phyloP scores from a whole-genome alignment of 148 eudicot genomes.

The Vaccinium darrowii region DNA sequence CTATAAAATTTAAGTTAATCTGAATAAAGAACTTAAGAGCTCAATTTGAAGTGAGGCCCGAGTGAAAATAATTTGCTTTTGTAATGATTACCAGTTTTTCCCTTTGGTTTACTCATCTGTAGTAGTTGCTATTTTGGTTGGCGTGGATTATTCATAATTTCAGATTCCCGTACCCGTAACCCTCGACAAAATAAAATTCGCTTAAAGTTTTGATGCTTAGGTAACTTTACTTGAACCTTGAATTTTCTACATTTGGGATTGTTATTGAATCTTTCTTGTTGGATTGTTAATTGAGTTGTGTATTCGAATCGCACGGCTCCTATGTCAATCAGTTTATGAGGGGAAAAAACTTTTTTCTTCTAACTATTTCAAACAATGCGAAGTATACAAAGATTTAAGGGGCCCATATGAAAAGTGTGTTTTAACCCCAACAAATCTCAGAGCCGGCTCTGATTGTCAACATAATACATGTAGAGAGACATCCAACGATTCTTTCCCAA shows the following conservation, averaged over 20 bases:
- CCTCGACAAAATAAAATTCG: background rate
- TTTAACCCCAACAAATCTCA: background rate
- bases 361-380: background rate
- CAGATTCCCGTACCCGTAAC: background rate
- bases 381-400: background rate
- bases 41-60: background rate
- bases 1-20: background rate
- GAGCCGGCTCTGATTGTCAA: background rate
- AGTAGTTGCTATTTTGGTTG: background rate
- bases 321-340: background rate
- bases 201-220: background rate
- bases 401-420: background rate
- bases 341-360: background rate
- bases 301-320: background rate
- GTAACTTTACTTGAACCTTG: background rate
- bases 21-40: background rate
- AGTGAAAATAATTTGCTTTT: background rate
- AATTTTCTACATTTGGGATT: background rate
- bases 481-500: background rate
- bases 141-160: background rate
- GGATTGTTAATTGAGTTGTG: background rate
- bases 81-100: background rate
- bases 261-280: conserved; percentile 1
- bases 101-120: background rate
- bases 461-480: background rate